Evolutionary conservation across 257 asterid genomes (phyloP).

Genomic region (Nicotiana otophora): DNA sequence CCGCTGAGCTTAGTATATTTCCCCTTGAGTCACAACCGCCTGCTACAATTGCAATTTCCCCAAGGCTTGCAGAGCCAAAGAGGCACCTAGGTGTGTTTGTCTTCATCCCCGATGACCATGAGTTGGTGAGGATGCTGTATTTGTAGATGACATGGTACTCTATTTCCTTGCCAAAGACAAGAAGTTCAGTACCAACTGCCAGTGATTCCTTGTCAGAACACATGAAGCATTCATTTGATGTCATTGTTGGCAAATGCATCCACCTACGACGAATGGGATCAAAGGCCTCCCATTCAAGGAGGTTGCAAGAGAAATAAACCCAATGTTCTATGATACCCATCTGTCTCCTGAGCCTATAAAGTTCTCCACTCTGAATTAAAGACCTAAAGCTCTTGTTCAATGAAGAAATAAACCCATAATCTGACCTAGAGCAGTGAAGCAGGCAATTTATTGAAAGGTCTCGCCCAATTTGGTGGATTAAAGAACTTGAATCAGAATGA

Average conservation of each 20-base stretch:
- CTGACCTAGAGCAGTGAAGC: conserved; percentile 26
- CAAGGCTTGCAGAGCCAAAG: conserved; percentile 75
- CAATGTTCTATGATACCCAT: conserved; percentile 31
- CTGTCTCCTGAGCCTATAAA: conserved; percentile 29
- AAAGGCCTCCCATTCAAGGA: conserved; percentile 39
- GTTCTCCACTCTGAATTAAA: conserved; percentile 28
- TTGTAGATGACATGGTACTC: conserved; percentile 22
- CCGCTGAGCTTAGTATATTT: conserved; percentile 52
- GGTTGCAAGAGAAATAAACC: conserved; percentile 35
- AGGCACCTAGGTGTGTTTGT: conserved; percentile 33
- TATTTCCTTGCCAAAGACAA: conserved; percentile 34
- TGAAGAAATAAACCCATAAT: conserved; percentile 24
- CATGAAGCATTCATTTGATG: conserved; percentile 27
- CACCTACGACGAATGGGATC: conserved; percentile 30
- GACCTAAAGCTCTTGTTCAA: conserved; percentile 30
- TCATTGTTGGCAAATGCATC: conserved; percentile 32
- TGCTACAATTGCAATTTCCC: conserved; percentile 72
- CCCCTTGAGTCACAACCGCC: conserved; percentile 73
- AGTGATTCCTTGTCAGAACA: conserved; percentile 38
- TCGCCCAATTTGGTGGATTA: conserved; percentile 32
- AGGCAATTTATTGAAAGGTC: conserved; percentile 31
- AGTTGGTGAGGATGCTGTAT: conserved; percentile 27
- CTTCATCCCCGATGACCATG: conserved; percentile 29
- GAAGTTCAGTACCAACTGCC: conserved; percentile 43
- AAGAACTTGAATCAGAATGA: conserved; percentile 19